Evolutionary conservation across 192 early-diverging fungal genomes (phyloP), one percentile per base, ranked within the genome.

Genomic region (Pilaira anomala): DNA sequence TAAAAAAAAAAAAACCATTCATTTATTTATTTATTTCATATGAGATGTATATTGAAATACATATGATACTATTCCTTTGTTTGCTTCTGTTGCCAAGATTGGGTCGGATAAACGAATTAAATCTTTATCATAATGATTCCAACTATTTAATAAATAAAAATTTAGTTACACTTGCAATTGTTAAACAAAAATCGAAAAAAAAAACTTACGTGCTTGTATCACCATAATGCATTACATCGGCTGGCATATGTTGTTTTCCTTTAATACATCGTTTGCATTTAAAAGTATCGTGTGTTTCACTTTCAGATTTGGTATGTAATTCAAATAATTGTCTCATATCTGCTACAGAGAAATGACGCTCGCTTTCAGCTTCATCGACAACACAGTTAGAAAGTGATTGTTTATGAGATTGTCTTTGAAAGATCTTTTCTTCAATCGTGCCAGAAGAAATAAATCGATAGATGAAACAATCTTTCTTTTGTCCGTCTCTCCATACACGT

Each of bases 371-470:
- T 69, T 94, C 96, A 62, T 99, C 97, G 9, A 99, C 93, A 11
- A 99, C 95, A 67, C 94, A 96, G 0, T 86, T 90, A 21, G 87
- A 88, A 13, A 99, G 83, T 28, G 91, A 92, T 44, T 90, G 87
- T 62, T 93, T 93, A 66, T 87, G 87, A 2, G 84, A 85, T 73
- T 89, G 91, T 61, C 97, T 78, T 74, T 99, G 97, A 71, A 99
- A 99, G 33, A 99, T 97, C 72, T 99, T 99, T 63, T 99, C 97
- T 71, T 99, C 97, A 18, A 99, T 95, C 0, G 96, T 93, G 3
- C 97, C 97, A n/a, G 96, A 95, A 0, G 88, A 90, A 59, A 96
- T 95, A 52, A 99, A 93, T 8, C 96, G 87, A 75, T 99, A 99
- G n/a, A 99, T 93, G 63, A 85, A 99, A 69, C 83, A 86, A 58